Evolutionary conservation across 2,329 filamentous ascomycete genomes (phyloP), one percentile per base, ranked within the genome.

Genomic region (Pseudogymnoascus sp.): DNA sequence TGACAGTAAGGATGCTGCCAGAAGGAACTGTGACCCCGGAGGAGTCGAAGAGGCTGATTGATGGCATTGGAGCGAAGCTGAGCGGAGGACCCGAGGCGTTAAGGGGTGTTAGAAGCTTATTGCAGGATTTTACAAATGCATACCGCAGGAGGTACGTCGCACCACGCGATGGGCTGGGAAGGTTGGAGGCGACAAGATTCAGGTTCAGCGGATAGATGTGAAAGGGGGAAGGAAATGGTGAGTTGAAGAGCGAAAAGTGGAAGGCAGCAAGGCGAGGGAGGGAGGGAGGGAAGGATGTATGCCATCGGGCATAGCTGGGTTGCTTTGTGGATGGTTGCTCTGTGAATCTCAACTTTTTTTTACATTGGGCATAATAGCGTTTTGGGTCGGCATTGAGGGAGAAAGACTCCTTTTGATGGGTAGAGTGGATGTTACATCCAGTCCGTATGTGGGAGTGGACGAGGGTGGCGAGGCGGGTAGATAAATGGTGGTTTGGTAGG

Each of bases 71-170:
- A 69, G 89, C 94, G 73, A 87, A 86, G 70, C 83, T 96, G 58
- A 83, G 83, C 29, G 84, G 88, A 64, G 85, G 86, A 39, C 75
- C 73, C 1, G 78, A 82, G 21, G 80, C 79, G 25, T 74, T 90
- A 42, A 82, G 91, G 63, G 92, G 92, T 76, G 91, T 97, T 61
- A 84, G 93, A 37, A 87, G 84, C 27, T 80, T 96, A 35, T 81
- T 99, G 62, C 94, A 97, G 76, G 95, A 99, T 75, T 99, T 99
- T 73, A 97, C 94, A 25, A 96, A 93, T 73, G 90, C 87, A 31
- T 99, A 99, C 74, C 86, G 95, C 59, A 83, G 95, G 71, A 84
- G 95, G 65, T 97, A 99, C 71, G 90, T 99, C 55, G 93, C 94
- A n/a, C 94, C 94, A 5, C 80, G 93, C 64, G 93, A 97, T 72